A percentile compares a stretch with the other conserved stretches of the same genome.
These are phyloP conservation scores for Copromyces sp. DNA, from an alignment of 495 filamentous ascomycete genomes.

Conservation along the genomic window DNA sequence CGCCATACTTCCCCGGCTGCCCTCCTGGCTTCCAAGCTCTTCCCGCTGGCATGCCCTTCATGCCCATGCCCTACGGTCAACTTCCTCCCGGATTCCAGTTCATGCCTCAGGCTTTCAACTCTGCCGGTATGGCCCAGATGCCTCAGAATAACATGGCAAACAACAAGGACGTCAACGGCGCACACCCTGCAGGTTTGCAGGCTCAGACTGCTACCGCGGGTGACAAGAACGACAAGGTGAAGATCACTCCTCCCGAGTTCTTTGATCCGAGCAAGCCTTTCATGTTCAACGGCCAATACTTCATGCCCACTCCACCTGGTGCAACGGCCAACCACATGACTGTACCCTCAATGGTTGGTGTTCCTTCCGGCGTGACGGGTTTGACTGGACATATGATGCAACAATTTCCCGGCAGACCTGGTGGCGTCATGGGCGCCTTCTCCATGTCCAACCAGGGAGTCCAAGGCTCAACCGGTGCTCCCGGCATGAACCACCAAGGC, in stretches of 20 bases:
- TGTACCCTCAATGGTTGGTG: slow-evolving; percentile 14
- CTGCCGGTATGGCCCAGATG: slow-evolving; percentile 2
- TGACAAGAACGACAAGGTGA: slow-evolving; percentile 29
- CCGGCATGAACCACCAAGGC: slow-evolving; percentile 2
- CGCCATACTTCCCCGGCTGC: slow-evolving; percentile 18
- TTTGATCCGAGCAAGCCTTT: slow-evolving; percentile 37
- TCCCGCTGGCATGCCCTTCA: slow-evolving; percentile 16
- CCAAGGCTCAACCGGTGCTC: neutral
- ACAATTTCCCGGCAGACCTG: slow-evolving; percentile 11
- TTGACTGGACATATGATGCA: slow-evolving; percentile 12
- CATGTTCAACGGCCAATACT: slow-evolving; percentile 37
- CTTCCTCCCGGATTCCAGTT: slow-evolving; percentile 16
- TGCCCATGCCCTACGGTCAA: slow-evolving; percentile 23
- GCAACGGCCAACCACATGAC: slow-evolving; percentile 11
- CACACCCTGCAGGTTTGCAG: slow-evolving; percentile 15
- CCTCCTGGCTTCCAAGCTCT: slow-evolving; percentile 20
- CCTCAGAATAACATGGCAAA: slow-evolving; percentile 12
- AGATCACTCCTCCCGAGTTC: slow-evolving; percentile 33
- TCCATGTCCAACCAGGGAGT: slow-evolving; percentile 3
- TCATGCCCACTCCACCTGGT: slow-evolving; percentile 29
- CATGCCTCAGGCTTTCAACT: slow-evolving; percentile 7
- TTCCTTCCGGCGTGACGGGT: slow-evolving; percentile 10
- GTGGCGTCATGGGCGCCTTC: slow-evolving; percentile 7
- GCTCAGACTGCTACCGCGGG: slow-evolving; percentile 15
- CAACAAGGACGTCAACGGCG: slow-evolving; percentile 8